Percentiles rank a stretch among this genome's conserved stretches.
These are phyloP conservation scores for Leucoagaricus sp. DNA, from an alignment of 1,284 basidiomycete genomes.

Conservation along the genomic window DNA sequence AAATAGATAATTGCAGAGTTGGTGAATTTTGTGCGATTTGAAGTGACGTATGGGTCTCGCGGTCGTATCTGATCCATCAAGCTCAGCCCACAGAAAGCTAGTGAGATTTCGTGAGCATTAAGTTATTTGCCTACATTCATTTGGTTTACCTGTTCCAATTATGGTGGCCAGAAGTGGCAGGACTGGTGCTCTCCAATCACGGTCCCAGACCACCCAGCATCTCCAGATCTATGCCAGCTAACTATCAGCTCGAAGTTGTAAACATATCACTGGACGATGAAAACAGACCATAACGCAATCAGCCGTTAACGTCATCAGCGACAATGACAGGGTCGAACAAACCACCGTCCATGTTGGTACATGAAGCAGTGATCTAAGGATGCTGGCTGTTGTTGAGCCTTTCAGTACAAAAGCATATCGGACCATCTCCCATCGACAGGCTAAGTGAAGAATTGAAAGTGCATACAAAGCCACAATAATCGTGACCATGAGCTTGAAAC, in stretches of 20 bases:
- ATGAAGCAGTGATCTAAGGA: background rate
- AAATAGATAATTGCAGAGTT: slow-evolving; percentile 8
- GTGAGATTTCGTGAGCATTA: no score
- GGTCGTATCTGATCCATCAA: slow-evolving; percentile 8
- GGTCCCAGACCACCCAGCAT: slow-evolving; percentile 11
- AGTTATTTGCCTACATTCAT: background rate
- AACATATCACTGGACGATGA: background rate
- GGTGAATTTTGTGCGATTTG: slow-evolving; percentile 3
- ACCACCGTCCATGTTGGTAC: slow-evolving; percentile 5
- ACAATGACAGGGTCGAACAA: slow-evolving; percentile 4
- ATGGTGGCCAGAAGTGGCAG: slow-evolving; percentile 3
- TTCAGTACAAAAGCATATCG: slow-evolving; percentile 5
- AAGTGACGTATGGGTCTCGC: background rate
- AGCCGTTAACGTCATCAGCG: slow-evolving; percentile 11
- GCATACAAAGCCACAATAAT: slow-evolving; percentile 5
- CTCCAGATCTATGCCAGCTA: slow-evolving; percentile 4
- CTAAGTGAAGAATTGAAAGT: slow-evolving; percentile 6
- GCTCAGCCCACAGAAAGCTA: slow-evolving; percentile 10
- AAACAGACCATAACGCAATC: slow-evolving; percentile 10
- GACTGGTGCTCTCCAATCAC: slow-evolving; percentile 3
- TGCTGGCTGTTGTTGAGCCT: background rate
- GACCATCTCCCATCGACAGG: slow-evolving; percentile 10
- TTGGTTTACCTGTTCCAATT: slow-evolving; percentile 3
- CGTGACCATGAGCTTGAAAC: background rate
- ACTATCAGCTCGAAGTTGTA: background rate